phyloP scores from a whole-genome alignment of 2,329 filamentous ascomycete genomes.

The Alternaria sp. region DNA sequence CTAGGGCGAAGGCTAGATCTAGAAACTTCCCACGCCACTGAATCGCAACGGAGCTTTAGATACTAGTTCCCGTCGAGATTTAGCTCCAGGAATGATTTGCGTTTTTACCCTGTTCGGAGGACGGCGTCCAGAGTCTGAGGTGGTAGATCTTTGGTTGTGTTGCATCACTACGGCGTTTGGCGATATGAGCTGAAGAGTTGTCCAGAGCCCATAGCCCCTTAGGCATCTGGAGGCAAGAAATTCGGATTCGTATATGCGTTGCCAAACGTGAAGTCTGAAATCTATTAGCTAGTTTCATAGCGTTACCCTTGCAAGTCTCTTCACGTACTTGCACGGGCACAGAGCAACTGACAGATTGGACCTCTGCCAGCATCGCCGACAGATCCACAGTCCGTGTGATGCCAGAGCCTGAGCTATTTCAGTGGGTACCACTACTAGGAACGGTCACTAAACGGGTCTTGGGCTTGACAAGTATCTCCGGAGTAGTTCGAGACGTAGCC shows the following conservation, averaged over 20 bases:
- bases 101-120: not conserved
- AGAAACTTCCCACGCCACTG: constrained; percentile 3
- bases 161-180: constrained; percentile 1
- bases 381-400: constrained; percentile 1
- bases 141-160: not conserved
- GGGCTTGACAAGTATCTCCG: not conserved
- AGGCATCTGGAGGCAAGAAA: not conserved
- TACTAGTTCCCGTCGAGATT: constrained; percentile 7
- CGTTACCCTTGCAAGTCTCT: constrained; percentile 1
- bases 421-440: constrained; percentile 2
- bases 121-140: not conserved
- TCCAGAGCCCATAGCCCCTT: not conserved
- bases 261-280: not conserved
- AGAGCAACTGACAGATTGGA: constrained; percentile 4
- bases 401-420: constrained; percentile 1
- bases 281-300: not conserved
- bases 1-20: constrained; percentile 9
- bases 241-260: not conserved
- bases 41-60: not conserved
- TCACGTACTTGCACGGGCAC: constrained; percentile 3
- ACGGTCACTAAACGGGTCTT: constrained; percentile 1
- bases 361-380: constrained; percentile 6
- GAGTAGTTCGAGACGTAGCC: constrained; percentile 5
- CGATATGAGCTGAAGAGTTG: not conserved
- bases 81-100: not conserved